Percentiles rank a stretch among this genome's conserved stretches.
phyloP scores from a whole-genome alignment of 148 eudicot genomes.

The Polygonum maritimum region DNA sequence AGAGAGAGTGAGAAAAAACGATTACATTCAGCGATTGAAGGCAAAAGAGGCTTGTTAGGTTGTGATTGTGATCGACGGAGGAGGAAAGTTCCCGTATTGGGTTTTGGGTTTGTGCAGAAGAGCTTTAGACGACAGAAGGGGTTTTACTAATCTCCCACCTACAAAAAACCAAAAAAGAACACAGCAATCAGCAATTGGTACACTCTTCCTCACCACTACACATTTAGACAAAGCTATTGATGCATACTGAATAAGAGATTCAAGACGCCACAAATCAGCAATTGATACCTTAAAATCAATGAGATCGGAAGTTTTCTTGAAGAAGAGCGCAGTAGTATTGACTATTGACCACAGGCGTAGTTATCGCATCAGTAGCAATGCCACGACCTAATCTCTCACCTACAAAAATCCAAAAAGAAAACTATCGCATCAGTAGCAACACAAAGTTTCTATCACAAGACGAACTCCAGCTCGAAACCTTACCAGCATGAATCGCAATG shows the following conservation, averaged over 20 bases:
- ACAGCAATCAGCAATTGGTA: neutral
- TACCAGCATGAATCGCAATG: slow-evolving; percentile 90
- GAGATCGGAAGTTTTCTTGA: slow-evolving; percentile 75
- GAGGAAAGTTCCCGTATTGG: neutral
- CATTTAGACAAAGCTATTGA: no score
- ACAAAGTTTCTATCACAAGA: neutral
- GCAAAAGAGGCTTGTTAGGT: neutral
- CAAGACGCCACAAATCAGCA: neutral
- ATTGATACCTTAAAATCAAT: slow-evolving; percentile 76
- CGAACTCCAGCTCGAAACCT: neutral
- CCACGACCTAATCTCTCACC: slow-evolving; percentile 91
- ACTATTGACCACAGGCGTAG: slow-evolving; percentile 89
- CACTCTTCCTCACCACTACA: no score
- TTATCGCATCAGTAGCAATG: slow-evolving; percentile 82
- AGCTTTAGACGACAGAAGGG: neutral
- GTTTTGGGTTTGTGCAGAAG: neutral
- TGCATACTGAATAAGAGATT: neutral
- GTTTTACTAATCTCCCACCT: no score
- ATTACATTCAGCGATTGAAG: neutral
- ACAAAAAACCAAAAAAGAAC: no score
- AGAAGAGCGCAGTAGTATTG: slow-evolving; percentile 90
- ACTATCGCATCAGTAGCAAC: no score
- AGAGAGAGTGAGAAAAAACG: neutral
- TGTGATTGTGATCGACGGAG: neutral
- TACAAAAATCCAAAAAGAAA: neutral